Percentiles rank a stretch among this genome's conserved stretches.
phyloP scores from a whole-genome alignment of 495 filamentous ascomycete genomes.

The Penicillium lagena region DNA sequence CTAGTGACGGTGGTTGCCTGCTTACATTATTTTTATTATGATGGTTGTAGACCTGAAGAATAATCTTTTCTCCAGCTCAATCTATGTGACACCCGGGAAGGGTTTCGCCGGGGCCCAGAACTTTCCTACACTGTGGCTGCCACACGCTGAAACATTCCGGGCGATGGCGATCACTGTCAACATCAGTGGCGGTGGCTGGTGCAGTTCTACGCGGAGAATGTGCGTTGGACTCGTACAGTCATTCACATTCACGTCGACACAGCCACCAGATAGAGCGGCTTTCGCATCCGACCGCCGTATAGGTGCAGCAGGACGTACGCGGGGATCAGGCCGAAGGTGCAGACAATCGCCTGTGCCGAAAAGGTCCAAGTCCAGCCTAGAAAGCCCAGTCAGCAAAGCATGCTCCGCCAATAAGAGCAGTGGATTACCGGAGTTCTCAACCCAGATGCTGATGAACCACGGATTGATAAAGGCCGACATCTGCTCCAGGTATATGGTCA shows the following conservation, averaged over 20 bases:
- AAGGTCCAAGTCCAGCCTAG: slow-evolving; percentile 7
- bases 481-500: neutral
- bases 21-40: no score
- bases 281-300: slow-evolving; percentile 4
- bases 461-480: slow-evolving; percentile 5
- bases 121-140: no score
- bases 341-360: slow-evolving; percentile 5
- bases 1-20: no score
- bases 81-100: no score
- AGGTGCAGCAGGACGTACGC: slow-evolving; percentile 1
- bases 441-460: slow-evolving; percentile 7
- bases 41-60: no score
- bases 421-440: slow-evolving; percentile 1
- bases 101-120: no score
- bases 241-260: neutral
- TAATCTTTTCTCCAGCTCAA: no score
- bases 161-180: no score
- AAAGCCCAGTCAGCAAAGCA: no score
- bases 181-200: slow-evolving; percentile 1
- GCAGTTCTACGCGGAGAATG: neutral
- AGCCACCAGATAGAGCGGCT: neutral
- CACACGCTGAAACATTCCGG: no score
- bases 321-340: slow-evolving; percentile 6
- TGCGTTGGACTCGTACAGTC: no score
- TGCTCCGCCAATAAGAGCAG: no score